These are phyloP conservation scores for Metschnikowia koreensis DNA, from an alignment of 805 yeast genomes.

Conservation along the genomic window DNA sequence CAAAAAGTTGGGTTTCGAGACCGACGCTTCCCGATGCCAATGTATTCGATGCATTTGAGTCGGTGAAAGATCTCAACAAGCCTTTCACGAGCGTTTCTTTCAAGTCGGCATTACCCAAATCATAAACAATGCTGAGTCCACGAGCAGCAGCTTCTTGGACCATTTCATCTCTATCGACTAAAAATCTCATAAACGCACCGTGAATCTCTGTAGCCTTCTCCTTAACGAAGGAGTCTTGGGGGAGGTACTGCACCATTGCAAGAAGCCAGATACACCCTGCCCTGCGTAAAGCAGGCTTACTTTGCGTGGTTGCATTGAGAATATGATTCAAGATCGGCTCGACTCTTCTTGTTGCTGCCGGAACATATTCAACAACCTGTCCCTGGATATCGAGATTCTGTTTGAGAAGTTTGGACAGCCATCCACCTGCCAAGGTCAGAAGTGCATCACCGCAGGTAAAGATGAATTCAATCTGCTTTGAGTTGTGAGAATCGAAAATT, in stretches of 20 bases:
- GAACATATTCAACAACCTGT: conserved; percentile 19
- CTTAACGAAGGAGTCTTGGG: conserved; percentile 41
- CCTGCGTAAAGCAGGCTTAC: conserved; percentile 73
- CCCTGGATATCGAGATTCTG: conserved; percentile 56
- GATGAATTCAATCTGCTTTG: conserved; percentile 72
- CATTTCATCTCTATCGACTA: conserved; percentile 79
- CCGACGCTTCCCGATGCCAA: conserved; percentile 66
- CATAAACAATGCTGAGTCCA: conserved; percentile 81
- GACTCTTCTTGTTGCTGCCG: conserved; percentile 19
- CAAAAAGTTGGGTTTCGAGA: conserved; percentile 80
- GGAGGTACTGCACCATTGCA: conserved; percentile 74
- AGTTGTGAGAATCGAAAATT: conserved; percentile 55
- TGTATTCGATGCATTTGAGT: conserved; percentile 47
- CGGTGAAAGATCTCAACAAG: conserved; percentile 74
- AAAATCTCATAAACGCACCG: conserved; percentile 68
- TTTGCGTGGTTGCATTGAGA: conserved; percentile 51
- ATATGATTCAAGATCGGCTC: conserved; percentile 46
- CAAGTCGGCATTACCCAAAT: conserved; percentile 63
- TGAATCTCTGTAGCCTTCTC: conserved; percentile 61
- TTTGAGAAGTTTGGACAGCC: conserved; percentile 59
- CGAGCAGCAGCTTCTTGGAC: conserved; percentile 92
- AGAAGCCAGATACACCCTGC: conserved; percentile 85
- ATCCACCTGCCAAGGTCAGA: conserved; percentile 67
- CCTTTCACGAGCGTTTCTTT: conserved; percentile 73
- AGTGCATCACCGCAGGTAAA: conserved; percentile 86